phyloP scores from a whole-genome alignment of 73 alveolate species.

The Tetrahymena thermophila region DNA sequence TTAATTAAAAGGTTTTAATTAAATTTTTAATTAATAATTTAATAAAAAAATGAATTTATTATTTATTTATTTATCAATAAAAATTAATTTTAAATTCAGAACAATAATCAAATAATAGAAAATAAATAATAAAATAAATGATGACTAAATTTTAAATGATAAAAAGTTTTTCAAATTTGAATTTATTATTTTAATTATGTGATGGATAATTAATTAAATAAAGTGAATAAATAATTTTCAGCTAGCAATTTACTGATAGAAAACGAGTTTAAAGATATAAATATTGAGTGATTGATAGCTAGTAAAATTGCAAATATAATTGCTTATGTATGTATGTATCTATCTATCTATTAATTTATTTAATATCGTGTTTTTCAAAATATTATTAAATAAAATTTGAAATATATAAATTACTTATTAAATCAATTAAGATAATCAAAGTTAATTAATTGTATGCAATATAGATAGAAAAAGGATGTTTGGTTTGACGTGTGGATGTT shows the following conservation, averaged over 20 bases:
- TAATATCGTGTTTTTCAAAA: neutral
- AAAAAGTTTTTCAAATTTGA: neutral
- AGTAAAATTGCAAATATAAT: no score
- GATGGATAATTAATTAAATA: neutral
- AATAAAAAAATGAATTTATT: no score
- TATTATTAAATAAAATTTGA: neutral
- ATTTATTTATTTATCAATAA: no score
- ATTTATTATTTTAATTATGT: no score
- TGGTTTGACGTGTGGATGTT: neutral
- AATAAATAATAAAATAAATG: no score
- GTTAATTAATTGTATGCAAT: neutral
- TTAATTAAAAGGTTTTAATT: no score
- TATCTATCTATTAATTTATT: no score
- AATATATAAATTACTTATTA: no score
- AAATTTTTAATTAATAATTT: no score
- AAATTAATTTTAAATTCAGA: no score
- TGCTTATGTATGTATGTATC: neutral
- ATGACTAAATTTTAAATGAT: no score
- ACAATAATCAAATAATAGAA: no score
- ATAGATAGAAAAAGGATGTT: neutral
- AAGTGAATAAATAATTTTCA: neutral
- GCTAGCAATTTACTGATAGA: neutral
- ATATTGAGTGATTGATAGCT: neutral
- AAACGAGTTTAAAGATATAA: neutral
- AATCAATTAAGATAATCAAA: neutral